Percentiles rank a stretch among this genome's conserved stretches.
phyloP scores from a whole-genome alignment of 345 rosid species.

The Heritiera littoralis region DNA sequence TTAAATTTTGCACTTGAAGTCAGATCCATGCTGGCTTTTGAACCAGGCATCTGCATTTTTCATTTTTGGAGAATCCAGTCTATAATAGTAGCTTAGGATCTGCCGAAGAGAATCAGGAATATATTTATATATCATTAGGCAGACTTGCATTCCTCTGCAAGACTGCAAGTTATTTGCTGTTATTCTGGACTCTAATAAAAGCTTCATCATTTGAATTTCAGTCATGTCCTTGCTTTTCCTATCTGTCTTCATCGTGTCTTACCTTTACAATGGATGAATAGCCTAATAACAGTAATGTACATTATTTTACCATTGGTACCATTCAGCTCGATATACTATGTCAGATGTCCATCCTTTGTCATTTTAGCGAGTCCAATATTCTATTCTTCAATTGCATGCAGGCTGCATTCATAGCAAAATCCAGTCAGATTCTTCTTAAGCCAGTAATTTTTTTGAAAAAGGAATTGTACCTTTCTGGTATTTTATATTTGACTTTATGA shows the following conservation, averaged over 20 bases:
- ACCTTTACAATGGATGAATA: not conserved
- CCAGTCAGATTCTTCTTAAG: not conserved
- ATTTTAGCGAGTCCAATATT: not conserved
- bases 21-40: not conserved
- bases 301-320: not conserved
- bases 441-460: not conserved
- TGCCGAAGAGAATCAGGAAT: not conserved
- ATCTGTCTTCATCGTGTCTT: not conserved
- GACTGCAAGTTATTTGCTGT: not conserved
- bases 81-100: not conserved
- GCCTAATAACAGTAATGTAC: not conserved
- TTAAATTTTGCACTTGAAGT: not conserved
- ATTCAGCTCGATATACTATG: not conserved
- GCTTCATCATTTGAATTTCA: not conserved
- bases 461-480: not conserved
- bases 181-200: not conserved
- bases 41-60: not conserved
- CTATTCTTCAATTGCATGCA: not conserved
- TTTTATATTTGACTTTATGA: not conserved
- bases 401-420: not conserved
- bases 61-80: not conserved
- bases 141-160: not conserved
- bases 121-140: not conserved
- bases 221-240: not conserved
- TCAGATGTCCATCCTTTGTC: not conserved